Evolutionary conservation across 2,329 filamentous ascomycete genomes (phyloP), one percentile per base, ranked within the genome.

Genomic region (Cladosporium sp.): DNA sequence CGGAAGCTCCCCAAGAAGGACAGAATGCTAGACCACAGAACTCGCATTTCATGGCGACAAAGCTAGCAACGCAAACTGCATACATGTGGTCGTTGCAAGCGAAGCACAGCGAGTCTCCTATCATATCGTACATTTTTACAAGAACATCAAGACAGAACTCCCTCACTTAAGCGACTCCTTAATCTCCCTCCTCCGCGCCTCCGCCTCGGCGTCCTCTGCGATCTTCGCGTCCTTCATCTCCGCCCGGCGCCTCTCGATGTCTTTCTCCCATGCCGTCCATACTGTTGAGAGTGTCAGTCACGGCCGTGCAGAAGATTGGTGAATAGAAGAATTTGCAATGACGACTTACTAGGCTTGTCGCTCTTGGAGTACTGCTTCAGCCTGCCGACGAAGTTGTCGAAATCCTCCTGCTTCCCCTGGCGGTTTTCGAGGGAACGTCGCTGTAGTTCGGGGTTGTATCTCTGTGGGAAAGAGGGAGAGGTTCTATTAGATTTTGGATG

Each of bases 371-470:
- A 89, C 61, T 92, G 82, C 77, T 95, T 96, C 66, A 99, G 71
- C 61, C 85, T 83, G 43, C 66, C 79, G 22, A 96, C 87, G 64
- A 96, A 97, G 50, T 90, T 80, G 65, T 96, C 88, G 61, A 96
- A 96, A 53, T 96, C 90, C 69, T 91, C 80, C 64, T 93, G 83
- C 54, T 81, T 80, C 67, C 86, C 82, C 52, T 85, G 78, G 15
- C 89, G 81, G 52, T 84, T 81, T 69, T 91, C 90, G n/a, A 95
- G 74, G 55, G 88, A 90, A 64, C 87, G 82, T 69, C 88, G 88
- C 66, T 93, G 88, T n/a, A 99, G 80, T 29, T 97, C 93, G 1
- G 92, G 92, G 69, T 92, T 97, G 74, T 97, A 97, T 70, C 80
- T 83, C 74, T 89, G 57, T n/a, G 15, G 15, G 8, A 24, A 36